A percentile compares a stretch with the other conserved stretches of the same genome.
These are phyloP conservation scores for Euphrasia confusa DNA, from an alignment of 257 asterid genomes.

Conservation along the genomic window DNA sequence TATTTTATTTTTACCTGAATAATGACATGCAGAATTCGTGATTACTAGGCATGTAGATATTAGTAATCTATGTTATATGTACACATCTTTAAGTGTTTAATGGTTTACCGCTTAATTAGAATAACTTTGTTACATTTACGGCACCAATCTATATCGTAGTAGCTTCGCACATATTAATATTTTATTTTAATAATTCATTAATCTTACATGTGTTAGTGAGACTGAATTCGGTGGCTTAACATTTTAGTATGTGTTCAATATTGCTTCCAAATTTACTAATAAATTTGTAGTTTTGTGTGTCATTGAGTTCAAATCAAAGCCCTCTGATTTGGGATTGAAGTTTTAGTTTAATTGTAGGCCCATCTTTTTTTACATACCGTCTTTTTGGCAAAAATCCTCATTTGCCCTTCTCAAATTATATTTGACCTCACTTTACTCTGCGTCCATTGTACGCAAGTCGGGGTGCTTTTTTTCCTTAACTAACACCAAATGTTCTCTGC, in stretches of 20 bases:
- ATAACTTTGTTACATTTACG: conserved; percentile 9
- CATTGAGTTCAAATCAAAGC: conserved; percentile 16
- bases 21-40: not conserved
- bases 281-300: conserved; percentile 14
- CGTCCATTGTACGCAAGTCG: conserved; percentile 9
- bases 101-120: not conserved
- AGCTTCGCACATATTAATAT: not conserved
- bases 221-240: not conserved
- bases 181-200: conserved; percentile 12
- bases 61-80: conserved; percentile 12
- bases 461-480: conserved; percentile 13
- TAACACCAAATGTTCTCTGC: not conserved
- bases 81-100: conserved; percentile 7
- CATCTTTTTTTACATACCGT: not conserved
- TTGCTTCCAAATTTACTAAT: conserved; percentile 1
- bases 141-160: not conserved
- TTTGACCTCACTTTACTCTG: conserved; percentile 4
- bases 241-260: not conserved
- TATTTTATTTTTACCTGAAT: conserved; percentile 1
- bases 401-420: conserved; percentile 15
- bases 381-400: not conserved
- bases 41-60: not conserved
- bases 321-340: not conserved
- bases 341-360: conserved; percentile 12
- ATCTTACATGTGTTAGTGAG: conserved; percentile 10